Conservation (phyloP, 306 rosid genomes). For the Gastrolobium bilobum region DNA sequence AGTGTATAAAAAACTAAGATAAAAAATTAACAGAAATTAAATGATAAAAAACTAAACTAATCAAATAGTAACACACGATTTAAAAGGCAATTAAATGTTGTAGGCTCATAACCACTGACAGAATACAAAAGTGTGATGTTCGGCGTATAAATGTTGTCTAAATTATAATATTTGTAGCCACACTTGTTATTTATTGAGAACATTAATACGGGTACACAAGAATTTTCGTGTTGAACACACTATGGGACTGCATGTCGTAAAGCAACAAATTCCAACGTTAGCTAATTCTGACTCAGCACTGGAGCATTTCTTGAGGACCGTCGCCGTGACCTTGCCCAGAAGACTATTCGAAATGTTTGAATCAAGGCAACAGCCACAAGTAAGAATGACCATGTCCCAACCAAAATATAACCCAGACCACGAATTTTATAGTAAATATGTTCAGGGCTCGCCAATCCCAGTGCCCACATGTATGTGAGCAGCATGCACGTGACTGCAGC, state of each 20-base stretch:
- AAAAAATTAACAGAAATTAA: not conserved
- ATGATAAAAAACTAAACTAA: no score
- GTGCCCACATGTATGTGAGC: not conserved
- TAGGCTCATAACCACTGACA: not conserved
- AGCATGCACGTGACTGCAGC: slow-evolving; percentile 32
- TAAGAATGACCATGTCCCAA: slow-evolving; percentile 23
- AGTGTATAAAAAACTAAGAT: no score
- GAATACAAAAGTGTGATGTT: not conserved
- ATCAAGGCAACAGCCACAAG: not conserved
- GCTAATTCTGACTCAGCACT: not conserved
- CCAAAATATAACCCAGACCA: not conserved
- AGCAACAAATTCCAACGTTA: not conserved
- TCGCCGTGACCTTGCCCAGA: slow-evolving; percentile 42
- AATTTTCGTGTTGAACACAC: not conserved
- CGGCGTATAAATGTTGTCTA: not conserved
- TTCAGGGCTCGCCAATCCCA: slow-evolving; percentile 20
- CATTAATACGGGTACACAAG: not conserved
- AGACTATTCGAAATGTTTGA: slow-evolving; percentile 33
- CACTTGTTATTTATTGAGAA: not conserved
- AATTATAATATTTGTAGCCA: not conserved
- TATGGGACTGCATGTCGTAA: not conserved
- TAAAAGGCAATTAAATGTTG: not conserved
- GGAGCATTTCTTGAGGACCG: not conserved
- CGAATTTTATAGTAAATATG: not conserved
- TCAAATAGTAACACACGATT: not conserved